Conservation (phyloP, 768 basidiomycete species). For the Tylopilus subfusipes region DNA sequence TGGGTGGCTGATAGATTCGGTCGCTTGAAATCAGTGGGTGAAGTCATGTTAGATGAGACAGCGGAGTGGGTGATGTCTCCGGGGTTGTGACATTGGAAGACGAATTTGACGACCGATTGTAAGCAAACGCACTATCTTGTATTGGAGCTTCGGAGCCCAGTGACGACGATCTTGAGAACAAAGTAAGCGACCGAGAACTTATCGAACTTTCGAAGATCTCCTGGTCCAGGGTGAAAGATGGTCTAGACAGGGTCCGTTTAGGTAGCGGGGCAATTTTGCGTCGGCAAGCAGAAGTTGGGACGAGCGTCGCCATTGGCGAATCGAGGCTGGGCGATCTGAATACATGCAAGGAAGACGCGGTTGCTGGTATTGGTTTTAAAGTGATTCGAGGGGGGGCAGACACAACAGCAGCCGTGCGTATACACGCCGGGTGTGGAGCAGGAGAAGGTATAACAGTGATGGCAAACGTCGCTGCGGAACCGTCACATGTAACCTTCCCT, state of each 20-base stretch:
- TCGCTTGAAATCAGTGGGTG: too few species aligned
- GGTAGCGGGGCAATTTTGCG: constrained; percentile 26
- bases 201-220: not conserved
- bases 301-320: constrained; percentile 12
- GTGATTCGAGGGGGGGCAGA: not conserved
- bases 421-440: constrained; percentile 20
- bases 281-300: not conserved
- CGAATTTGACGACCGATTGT: not conserved
- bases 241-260: constrained; percentile 22
- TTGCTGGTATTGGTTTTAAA: constrained; percentile 2
- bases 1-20: too few species aligned
- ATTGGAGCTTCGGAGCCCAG: not conserved
- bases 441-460: constrained; percentile 14
- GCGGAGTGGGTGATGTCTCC: not conserved
- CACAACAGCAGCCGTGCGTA: not conserved
- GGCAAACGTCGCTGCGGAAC: constrained; percentile 4
- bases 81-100: constrained; percentile 1
- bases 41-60: not conserved
- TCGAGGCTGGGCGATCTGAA: constrained; percentile 20
- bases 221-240: not conserved
- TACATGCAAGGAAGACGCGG: constrained; percentile 8
- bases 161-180: not conserved
- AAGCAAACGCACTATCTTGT: not conserved
- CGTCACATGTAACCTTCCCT: not conserved
- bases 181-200: not conserved